Conservation (phyloP, 1,284 basidiomycete genomes). For the Ceratobasidium theobromae region DNA sequence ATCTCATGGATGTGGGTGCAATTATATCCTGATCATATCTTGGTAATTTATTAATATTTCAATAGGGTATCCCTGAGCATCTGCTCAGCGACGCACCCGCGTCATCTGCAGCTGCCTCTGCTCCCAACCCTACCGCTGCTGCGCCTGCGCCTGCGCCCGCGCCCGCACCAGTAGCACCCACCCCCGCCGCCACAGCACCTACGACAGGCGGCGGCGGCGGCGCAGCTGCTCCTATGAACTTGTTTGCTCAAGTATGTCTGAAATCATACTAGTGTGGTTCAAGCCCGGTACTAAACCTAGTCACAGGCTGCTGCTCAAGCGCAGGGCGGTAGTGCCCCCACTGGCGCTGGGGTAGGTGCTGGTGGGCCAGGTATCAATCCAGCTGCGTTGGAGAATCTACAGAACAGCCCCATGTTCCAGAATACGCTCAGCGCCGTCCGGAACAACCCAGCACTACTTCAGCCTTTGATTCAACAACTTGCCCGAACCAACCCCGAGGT, state of each 20-base stretch:
- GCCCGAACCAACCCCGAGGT: constrained; percentile 71
- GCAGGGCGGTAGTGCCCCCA: constrained; percentile 37
- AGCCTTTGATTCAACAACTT: constrained; percentile 82
- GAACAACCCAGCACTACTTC: constrained; percentile 76
- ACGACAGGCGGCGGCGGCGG: constrained; percentile 34
- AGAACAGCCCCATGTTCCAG: constrained; percentile 62
- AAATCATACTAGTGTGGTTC: background rate
- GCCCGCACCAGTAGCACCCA: constrained; percentile 41
- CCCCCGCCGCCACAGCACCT: constrained; percentile 43
- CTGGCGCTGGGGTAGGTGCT: constrained; percentile 43
- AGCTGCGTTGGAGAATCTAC: constrained; percentile 52
- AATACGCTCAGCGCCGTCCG: constrained; percentile 69
- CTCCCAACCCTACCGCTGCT: constrained; percentile 27
- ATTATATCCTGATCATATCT: constrained; percentile 14
- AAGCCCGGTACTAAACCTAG: background rate
- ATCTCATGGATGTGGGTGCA: constrained; percentile 82
- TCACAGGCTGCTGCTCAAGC: constrained; percentile 35
- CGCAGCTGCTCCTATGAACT: constrained; percentile 8
- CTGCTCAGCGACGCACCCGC: constrained; percentile 56
- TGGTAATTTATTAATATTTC: constrained; percentile 1
- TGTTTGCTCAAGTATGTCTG: constrained; percentile 22
- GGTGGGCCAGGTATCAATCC: constrained; percentile 42
- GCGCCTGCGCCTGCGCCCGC: constrained; percentile 28
- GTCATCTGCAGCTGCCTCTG: constrained; percentile 42
- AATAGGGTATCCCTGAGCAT: constrained; percentile 80